These are phyloP conservation scores for Calonectria pauciramosa DNA, from an alignment of 2,329 filamentous ascomycete species.

Conservation along the genomic window DNA sequence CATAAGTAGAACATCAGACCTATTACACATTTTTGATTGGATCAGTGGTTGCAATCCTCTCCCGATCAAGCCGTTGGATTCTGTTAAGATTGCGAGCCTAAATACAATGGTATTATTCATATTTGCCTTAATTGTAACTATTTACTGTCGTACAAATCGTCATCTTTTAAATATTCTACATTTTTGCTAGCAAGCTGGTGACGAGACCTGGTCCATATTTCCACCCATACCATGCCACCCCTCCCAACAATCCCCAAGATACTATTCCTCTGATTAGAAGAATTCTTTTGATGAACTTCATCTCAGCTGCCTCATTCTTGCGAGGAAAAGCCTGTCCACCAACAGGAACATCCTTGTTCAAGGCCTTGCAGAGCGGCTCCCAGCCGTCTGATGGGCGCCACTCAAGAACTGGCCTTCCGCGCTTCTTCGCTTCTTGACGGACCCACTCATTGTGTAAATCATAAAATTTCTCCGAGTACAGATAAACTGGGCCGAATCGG, in stretches of 20 bases:
- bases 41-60: no score
- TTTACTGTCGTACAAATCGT: no score
- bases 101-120: neutral
- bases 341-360: constrained; percentile 28
- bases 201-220: constrained; percentile 11
- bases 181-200: neutral
- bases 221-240: constrained; percentile 27
- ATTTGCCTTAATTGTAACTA: no score
- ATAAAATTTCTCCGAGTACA: constrained; percentile 26
- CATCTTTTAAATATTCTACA: neutral
- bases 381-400: constrained; percentile 55
- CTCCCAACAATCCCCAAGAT: constrained; percentile 30
- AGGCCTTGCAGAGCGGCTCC: constrained; percentile 58
- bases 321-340: constrained; percentile 31
- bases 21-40: no score
- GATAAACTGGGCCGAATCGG: neutral
- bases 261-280: constrained; percentile 32
- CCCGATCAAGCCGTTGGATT: no score
- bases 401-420: constrained; percentile 44
- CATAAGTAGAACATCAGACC: no score
- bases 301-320: constrained; percentile 33
- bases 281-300: constrained; percentile 20
- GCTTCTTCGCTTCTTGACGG: constrained; percentile 45
- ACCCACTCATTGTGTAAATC: constrained; percentile 40
- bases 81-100: no score